Conservation (phyloP, 23 red algal species). For the Gracilaria caudata region DNA sequence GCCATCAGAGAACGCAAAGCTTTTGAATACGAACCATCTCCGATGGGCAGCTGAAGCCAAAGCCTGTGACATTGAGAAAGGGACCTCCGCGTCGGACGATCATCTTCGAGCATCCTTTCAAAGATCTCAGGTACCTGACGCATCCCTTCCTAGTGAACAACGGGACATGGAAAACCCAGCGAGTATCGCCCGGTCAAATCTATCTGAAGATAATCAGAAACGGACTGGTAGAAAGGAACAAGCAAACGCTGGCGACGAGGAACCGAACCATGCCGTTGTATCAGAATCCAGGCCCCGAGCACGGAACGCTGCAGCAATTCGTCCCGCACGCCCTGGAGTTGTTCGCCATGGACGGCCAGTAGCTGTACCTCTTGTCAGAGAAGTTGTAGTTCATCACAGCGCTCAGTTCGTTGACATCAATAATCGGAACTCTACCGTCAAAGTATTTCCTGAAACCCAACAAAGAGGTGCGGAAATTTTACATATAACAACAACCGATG, state of each 20-base stretch:
- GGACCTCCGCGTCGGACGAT: background rate
- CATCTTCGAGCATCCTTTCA: background rate
- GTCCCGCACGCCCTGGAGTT: background rate
- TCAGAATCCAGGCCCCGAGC: background rate
- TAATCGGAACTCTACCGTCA: background rate
- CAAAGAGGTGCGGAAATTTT: background rate
- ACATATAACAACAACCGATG: background rate
- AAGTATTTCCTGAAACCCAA: background rate
- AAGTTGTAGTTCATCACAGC: background rate
- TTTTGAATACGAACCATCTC: background rate
- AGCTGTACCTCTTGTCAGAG: background rate
- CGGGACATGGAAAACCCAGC: background rate
- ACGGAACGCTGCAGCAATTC: background rate
- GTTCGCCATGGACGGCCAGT: background rate
- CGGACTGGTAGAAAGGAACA: background rate
- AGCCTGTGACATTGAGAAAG: background rate
- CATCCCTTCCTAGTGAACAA: background rate
- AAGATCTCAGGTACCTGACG: background rate
- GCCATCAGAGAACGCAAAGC: background rate
- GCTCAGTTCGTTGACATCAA: constrained; percentile 3
- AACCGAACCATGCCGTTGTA: background rate
- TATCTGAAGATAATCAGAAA: background rate
- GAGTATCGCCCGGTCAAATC: background rate
- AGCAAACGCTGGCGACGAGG: background rate
- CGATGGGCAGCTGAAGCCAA: background rate